Conservation (phyloP, 495 filamentous ascomycete genomes). For the Sporormia fimetaria region DNA sequence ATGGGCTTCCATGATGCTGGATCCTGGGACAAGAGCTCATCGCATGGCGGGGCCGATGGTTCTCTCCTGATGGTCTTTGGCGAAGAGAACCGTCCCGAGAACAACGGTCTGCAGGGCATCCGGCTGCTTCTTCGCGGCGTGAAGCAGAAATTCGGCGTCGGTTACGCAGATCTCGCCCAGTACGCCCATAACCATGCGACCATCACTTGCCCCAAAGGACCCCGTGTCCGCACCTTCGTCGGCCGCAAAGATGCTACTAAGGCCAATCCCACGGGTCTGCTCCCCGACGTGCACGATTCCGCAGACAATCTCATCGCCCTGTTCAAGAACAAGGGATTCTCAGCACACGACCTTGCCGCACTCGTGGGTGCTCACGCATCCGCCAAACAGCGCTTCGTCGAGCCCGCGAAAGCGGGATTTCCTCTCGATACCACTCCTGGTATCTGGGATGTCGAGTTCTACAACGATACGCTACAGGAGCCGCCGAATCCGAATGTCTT, state of each 20-base stretch:
- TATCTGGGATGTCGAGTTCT: conserved; percentile 39
- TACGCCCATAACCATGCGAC: conserved; percentile 24
- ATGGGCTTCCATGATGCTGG: conserved; percentile 29
- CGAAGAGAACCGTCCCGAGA: conserved; percentile 22
- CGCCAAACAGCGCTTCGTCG: conserved; percentile 37
- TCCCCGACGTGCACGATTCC: conserved; percentile 29
- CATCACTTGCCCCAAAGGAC: conserved; percentile 18
- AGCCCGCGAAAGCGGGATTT: conserved; percentile 24
- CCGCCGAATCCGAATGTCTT: conserved; percentile 28
- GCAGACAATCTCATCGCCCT: conserved; percentile 33
- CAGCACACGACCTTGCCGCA: conserved; percentile 36
- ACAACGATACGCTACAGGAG: conserved; percentile 31
- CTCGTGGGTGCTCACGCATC: conserved; percentile 42
- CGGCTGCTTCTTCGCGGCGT: conserved; percentile 3
- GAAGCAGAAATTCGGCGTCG: conserved; percentile 18
- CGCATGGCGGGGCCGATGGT: conserved; percentile 24
- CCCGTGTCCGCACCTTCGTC: conserved; percentile 28
- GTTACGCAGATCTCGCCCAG: conserved; percentile 27
- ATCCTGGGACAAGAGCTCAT: conserved; percentile 17
- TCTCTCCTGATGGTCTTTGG: conserved; percentile 20
- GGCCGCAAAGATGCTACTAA: conserved; percentile 31
- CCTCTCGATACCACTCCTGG: conserved; percentile 37
- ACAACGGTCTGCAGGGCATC: conserved; percentile 22
- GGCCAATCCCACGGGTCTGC: conserved; percentile 26
- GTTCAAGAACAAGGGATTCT: conserved; percentile 41